phyloP scores from a whole-genome alignment of 2,329 filamentous ascomycete species.

The Penicillium sp. region DNA sequence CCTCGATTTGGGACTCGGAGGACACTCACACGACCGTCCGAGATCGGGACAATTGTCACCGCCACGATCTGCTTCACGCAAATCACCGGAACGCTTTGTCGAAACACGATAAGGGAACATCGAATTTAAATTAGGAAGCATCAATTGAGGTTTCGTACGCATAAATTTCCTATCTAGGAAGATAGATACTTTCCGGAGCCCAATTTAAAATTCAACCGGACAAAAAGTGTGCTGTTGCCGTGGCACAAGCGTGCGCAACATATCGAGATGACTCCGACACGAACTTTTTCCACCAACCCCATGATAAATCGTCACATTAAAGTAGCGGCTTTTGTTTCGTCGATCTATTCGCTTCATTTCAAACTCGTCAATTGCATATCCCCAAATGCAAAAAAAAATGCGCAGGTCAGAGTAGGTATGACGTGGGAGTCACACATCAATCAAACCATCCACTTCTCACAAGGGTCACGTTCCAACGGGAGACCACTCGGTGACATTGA shows the following conservation, averaged over 20 bases:
- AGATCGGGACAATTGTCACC: no score
- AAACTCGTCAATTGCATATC: conserved; percentile 8
- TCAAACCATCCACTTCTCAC: neutral
- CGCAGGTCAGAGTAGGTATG: neutral
- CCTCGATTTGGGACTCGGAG: no score
- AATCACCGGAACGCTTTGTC: no score
- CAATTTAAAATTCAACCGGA: neutral
- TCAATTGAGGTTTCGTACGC: no score
- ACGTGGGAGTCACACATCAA: neutral
- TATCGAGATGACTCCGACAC: neutral
- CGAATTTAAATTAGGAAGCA: no score
- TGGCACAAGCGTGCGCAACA: conserved; percentile 1
- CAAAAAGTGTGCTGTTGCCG: neutral
- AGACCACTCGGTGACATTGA: neutral
- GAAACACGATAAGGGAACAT: no score
- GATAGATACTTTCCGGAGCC: no score
- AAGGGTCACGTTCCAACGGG: neutral
- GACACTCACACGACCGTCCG: no score
- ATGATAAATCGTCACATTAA: neutral
- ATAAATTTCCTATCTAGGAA: no score
- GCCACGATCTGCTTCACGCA: no score
- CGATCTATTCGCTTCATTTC: conserved; percentile 9
- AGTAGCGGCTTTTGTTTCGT: conserved; percentile 2
- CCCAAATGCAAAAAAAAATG: neutral
- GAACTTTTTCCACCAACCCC: neutral